These are phyloP conservation scores for Phytophthora multivora DNA, from an alignment of 352 stramenopile genomes.

Conservation along the genomic window DNA sequence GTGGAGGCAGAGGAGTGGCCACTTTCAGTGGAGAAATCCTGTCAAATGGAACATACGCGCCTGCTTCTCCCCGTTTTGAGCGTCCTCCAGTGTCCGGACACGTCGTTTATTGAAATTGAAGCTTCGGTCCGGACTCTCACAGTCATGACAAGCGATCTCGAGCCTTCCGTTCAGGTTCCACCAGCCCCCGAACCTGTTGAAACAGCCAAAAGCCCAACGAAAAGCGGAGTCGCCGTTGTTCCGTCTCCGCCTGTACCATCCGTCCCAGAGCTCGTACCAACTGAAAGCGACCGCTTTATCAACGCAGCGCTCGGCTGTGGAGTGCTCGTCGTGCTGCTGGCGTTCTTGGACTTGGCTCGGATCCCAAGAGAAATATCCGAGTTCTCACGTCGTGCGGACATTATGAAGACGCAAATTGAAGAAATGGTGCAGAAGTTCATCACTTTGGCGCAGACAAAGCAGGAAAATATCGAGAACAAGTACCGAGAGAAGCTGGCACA, in stretches of 20 bases:
- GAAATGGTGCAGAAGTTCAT: conserved; percentile 40
- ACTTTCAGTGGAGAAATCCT: conserved; percentile 26
- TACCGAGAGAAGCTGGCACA: conserved; percentile 14
- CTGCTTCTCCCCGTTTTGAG: conserved; percentile 44
- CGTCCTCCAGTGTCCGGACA: conserved; percentile 40
- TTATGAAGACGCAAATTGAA: conserved; percentile 29
- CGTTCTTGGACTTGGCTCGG: conserved; percentile 47
- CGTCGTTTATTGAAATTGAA: conserved; percentile 54
- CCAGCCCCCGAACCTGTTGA: conserved; percentile 17
- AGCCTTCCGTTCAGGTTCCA: conserved; percentile 8
- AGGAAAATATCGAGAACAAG: conserved; percentile 9
- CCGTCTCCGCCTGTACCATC: background rate
- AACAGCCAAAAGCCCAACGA: conserved; percentile 17
- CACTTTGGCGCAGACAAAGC: conserved; percentile 26
- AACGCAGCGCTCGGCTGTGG: conserved; percentile 45
- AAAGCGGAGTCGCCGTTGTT: conserved; percentile 8
- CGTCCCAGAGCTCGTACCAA: conserved; percentile 21
- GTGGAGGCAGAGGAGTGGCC: conserved; percentile 20
- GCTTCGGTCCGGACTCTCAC: conserved; percentile 39
- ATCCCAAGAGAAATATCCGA: conserved; percentile 1
- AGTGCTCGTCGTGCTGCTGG: conserved; percentile 45
- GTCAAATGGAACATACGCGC: conserved; percentile 27
- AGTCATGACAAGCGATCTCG: conserved; percentile 34
- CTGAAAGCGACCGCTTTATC: conserved; percentile 46
- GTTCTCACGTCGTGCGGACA: conserved; percentile 2